A percentile compares a stretch with the other conserved stretches of the same genome.
phyloP scores from a whole-genome alignment of 257 asterid genomes.

The Euphrasia confusa region DNA sequence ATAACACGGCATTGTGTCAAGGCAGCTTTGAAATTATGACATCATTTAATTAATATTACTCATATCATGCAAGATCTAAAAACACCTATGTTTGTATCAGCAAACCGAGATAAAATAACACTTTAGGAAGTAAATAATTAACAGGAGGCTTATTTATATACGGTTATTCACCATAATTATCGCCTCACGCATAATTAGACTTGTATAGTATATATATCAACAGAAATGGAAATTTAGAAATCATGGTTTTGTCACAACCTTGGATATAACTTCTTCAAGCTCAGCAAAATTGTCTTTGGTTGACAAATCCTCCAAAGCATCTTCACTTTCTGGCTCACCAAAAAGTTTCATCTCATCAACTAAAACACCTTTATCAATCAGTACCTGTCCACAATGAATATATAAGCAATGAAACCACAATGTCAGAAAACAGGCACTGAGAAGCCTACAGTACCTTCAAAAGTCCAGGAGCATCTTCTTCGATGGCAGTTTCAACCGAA shows the following conservation, averaged over 20 bases:
- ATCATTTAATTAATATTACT: constrained; percentile 7
- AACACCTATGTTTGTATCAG: neutral
- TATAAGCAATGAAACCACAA: constrained; percentile 23
- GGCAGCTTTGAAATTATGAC: neutral
- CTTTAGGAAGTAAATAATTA: constrained; percentile 2
- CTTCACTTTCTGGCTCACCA: constrained; percentile 63
- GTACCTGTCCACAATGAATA: constrained; percentile 44
- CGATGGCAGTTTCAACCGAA: constrained; percentile 83
- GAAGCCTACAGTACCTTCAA: constrained; percentile 51
- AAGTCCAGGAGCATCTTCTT: constrained; percentile 99
- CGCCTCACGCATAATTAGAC: neutral
- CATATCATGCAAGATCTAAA: constrained; percentile 2
- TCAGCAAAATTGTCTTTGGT: constrained; percentile 55
- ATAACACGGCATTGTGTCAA: neutral
- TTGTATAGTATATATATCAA: constrained; percentile 19
- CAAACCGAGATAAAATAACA: constrained; percentile 2
- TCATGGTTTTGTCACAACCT: constrained; percentile 45
- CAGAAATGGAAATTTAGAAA: constrained; percentile 20
- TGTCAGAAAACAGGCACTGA: constrained; percentile 22
- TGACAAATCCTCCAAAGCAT: constrained; percentile 60
- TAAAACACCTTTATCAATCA: constrained; percentile 65
- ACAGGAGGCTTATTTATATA: constrained; percentile 6
- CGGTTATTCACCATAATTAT: neutral
- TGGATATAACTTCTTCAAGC: constrained; percentile 62
- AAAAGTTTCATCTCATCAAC: constrained; percentile 80